Evolutionary conservation across 768 basidiomycete species (phyloP).

Genomic region (Suillus occidentalis): DNA sequence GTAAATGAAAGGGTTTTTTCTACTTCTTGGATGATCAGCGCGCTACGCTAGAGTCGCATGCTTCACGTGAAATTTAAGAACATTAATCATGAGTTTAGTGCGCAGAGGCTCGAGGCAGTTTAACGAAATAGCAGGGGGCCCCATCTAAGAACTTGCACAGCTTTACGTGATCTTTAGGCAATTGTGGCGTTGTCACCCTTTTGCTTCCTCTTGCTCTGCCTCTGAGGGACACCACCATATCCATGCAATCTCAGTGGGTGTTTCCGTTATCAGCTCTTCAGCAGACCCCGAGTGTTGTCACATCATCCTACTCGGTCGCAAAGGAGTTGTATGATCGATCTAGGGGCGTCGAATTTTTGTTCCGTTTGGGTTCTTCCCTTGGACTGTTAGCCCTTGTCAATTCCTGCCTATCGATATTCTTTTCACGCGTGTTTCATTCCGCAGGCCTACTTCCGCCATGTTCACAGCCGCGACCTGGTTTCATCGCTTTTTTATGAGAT

Average conservation of each 20-base stretch:
- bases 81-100: neutral
- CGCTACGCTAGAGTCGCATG: neutral
- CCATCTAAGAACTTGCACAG: conserved; percentile 8
- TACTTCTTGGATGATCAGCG: neutral
- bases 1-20: neutral
- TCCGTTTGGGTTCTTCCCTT: conserved; percentile 76
- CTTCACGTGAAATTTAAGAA: neutral
- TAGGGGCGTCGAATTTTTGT: conserved; percentile 83
- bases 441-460: conserved; percentile 77
- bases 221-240: conserved; percentile 15
- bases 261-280: conserved; percentile 62
- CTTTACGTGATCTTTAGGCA: conserved; percentile 10
- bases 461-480: conserved; percentile 90
- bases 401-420: conserved; percentile 12
- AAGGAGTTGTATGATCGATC: conserved; percentile 78
- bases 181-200: conserved; percentile 2
- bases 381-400: conserved; percentile 56
- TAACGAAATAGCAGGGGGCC: neutral
- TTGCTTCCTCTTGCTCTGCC: neutral
- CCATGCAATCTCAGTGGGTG: conserved; percentile 59
- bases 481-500: conserved; percentile 89
- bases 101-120: neutral
- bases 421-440: conserved; percentile 15
- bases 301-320: conserved; percentile 47
- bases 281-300: conserved; percentile 55